A percentile compares a stretch with the other conserved stretches of the same genome.
Evolutionary conservation across 352 stramenopile genomes (phyloP).

Genomic region (Pythium insidiosum): DNA sequence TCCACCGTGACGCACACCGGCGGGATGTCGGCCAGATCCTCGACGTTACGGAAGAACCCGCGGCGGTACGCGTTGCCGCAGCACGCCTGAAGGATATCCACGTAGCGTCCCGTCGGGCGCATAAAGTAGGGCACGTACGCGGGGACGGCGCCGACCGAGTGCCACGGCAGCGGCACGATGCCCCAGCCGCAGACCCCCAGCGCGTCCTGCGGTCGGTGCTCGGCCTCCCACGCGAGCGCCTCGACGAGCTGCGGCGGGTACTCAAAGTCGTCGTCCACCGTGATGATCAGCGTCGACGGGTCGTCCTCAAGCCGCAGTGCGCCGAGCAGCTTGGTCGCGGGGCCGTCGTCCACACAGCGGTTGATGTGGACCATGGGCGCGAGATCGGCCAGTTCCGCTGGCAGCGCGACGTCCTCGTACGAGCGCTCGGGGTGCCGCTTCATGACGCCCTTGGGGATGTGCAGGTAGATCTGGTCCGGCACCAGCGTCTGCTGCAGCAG

Average conservation of each 20-base stretch:
- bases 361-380: constrained; percentile 52
- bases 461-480: constrained; percentile 75
- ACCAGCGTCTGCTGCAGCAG: constrained; percentile 44
- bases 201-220: constrained; percentile 41
- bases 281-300: constrained; percentile 62
- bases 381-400: constrained; percentile 30
- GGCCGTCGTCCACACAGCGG: constrained; percentile 74
- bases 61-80: constrained; percentile 65
- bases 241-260: constrained; percentile 58
- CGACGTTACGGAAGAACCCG: constrained; percentile 65
- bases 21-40: constrained; percentile 59
- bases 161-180: constrained; percentile 57
- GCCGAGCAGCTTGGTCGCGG: constrained; percentile 65
- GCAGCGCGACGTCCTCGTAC: constrained; percentile 65
- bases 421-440: constrained; percentile 66
- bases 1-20: constrained; percentile 70
- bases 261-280: constrained; percentile 78
- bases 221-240: constrained; percentile 59
- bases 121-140: constrained; percentile 82
- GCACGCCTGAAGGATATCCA: constrained; percentile 57
- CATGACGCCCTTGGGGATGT: constrained; percentile 63
- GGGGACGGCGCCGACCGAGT: constrained; percentile 64
- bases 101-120: constrained; percentile 54
- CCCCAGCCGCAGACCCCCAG: constrained; percentile 76
- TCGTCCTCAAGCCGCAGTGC: constrained; percentile 55